Conservation (phyloP, 257 asterid species). For the Nicotiana noctiflora region DNA sequence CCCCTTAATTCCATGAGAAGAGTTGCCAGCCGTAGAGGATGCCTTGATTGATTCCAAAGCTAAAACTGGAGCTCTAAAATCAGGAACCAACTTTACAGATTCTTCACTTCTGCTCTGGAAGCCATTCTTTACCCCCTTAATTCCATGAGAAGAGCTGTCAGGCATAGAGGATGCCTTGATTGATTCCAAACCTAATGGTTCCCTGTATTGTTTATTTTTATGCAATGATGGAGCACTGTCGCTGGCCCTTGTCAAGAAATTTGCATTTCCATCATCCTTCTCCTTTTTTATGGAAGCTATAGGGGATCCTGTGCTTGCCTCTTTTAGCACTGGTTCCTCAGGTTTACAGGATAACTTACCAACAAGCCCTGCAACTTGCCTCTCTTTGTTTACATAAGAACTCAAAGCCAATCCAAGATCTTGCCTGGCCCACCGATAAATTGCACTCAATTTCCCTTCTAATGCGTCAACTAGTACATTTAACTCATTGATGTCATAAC, state of each 20-base stretch:
- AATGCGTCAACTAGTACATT: constrained; percentile 87
- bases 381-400: constrained; percentile 66
- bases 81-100: constrained; percentile 19
- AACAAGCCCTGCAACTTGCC: constrained; percentile 32
- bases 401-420: constrained; percentile 92
- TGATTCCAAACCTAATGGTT: constrained; percentile 43
- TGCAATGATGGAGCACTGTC: constrained; percentile 26
- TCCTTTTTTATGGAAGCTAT: constrained; percentile 30
- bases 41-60: constrained; percentile 30
- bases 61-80: constrained; percentile 9
- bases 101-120: constrained; percentile 29
- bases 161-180: constrained; percentile 19
- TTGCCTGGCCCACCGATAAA: constrained; percentile 94
- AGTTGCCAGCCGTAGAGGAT: constrained; percentile 13
- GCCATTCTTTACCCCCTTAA: constrained; percentile 22
- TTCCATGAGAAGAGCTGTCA: constrained; percentile 24
- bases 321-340: constrained; percentile 36
- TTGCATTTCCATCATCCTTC: constrained; percentile 33
- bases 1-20: constrained; percentile 30
- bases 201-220: constrained; percentile 39
- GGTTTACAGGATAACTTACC: constrained; percentile 32
- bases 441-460: constrained; percentile 95
- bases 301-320: constrained; percentile 22
- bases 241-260: constrained; percentile 15
- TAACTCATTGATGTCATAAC: constrained; percentile 72